Evolutionary conservation across 257 asterid species (phyloP).

Genomic region (Plantago major): DNA sequence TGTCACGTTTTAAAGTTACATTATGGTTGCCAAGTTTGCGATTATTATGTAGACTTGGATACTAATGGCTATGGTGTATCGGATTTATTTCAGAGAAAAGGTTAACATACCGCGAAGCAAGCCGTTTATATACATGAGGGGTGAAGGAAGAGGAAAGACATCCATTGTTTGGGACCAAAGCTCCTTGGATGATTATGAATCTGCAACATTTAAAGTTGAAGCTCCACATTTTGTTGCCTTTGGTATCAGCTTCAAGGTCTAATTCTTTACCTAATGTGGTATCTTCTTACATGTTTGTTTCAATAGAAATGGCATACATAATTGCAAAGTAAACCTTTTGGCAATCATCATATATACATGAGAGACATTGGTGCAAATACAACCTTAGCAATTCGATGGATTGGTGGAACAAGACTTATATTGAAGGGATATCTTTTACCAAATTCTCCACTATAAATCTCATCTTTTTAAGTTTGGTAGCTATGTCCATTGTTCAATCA

Average conservation of each 20-base stretch:
- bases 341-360: too few species aligned
- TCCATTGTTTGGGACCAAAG: slow-evolving; percentile 51
- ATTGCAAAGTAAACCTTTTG: too few species aligned
- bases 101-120: slow-evolving; percentile 53
- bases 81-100: slow-evolving; percentile 48
- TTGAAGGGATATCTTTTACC: too few species aligned
- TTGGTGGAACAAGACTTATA: too few species aligned
- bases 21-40: too few species aligned
- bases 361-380: too few species aligned
- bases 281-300: neutral
- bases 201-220: slow-evolving; percentile 64
- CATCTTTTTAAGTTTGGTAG: neutral
- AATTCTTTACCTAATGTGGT: neutral
- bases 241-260: slow-evolving; percentile 81
- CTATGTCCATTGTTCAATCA: neutral
- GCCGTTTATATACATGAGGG: slow-evolving; percentile 73
- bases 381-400: too few species aligned
- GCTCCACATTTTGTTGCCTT: slow-evolving; percentile 71
- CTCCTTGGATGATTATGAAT: slow-evolving; percentile 36
- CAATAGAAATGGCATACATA: neutral
- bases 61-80: too few species aligned
- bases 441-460: too few species aligned
- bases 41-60: too few species aligned
- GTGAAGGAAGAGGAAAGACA: slow-evolving; percentile 65
- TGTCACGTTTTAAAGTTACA: neutral